phyloP scores from a whole-genome alignment of 768 basidiomycete genomes.

The Leccinum rimulosum region DNA sequence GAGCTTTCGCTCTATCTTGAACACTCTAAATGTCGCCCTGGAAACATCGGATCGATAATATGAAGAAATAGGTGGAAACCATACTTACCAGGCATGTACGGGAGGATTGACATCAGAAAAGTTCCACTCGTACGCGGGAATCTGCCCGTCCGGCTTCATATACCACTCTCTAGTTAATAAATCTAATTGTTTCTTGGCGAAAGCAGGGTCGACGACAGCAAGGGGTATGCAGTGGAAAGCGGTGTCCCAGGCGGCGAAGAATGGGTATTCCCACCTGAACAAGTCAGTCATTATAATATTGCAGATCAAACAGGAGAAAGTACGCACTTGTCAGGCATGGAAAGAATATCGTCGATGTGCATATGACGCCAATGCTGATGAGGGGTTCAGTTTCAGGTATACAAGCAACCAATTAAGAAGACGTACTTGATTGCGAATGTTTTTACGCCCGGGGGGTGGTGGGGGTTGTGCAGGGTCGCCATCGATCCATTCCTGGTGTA shows the following conservation, averaged over 20 bases:
- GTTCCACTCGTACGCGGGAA: slow-evolving; percentile 99
- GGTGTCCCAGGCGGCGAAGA: slow-evolving; percentile 97
- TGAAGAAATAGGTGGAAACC: not conserved
- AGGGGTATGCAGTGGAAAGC: slow-evolving; percentile 99
- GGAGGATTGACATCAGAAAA: slow-evolving; percentile 98
- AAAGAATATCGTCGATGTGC: slow-evolving; percentile 92
- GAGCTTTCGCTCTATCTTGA: slow-evolving; percentile 98
- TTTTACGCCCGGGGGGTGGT: slow-evolving; percentile 87
- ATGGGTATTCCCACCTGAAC: slow-evolving; percentile 93
- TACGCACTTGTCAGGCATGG: slow-evolving; percentile 96
- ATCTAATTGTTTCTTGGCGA: slow-evolving; percentile 97
- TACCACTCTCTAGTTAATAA: slow-evolving; percentile 98
- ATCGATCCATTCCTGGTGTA: slow-evolving; percentile 94
- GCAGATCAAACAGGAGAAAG: not conserved
- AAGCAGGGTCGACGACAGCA: slow-evolving; percentile 90
- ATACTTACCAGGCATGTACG: slow-evolving; percentile 87
- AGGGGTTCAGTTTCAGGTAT: not conserved
- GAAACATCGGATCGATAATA: not conserved
- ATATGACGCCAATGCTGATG: slow-evolving; percentile 91
- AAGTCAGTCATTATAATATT: slow-evolving; percentile 6
- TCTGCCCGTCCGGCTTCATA: slow-evolving; percentile 98
- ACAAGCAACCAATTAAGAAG: not conserved
- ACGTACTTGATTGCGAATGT: slow-evolving; percentile 76
- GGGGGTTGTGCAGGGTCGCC: slow-evolving; percentile 95
- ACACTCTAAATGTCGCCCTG: slow-evolving; percentile 96